phyloP scores from a whole-genome alignment of 1,284 basidiomycete species.

The Golubevia sp. region DNA sequence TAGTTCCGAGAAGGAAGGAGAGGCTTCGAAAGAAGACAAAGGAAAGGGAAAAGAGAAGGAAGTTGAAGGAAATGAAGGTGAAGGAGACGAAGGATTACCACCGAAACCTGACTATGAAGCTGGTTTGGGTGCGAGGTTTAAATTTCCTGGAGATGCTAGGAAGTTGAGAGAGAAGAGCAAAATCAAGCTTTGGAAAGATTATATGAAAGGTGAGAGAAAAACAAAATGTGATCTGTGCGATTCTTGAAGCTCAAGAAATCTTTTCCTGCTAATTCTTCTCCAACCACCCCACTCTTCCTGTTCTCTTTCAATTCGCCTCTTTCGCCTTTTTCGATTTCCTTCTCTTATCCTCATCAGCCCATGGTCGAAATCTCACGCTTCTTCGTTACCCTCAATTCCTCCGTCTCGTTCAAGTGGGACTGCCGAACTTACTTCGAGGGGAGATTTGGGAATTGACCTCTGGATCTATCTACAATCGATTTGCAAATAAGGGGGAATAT shows the following conservation, averaged over 20 bases:
- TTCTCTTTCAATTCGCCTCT: too few relatives aligned
- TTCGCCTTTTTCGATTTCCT: constrained; percentile 1
- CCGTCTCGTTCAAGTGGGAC: constrained; percentile 91
- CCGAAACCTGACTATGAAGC: constrained; percentile 6
- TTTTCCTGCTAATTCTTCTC: background rate
- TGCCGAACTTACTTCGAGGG: constrained; percentile 91
- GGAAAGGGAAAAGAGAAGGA: constrained; percentile 62
- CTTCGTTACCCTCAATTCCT: constrained; percentile 96
- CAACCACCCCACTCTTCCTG: too few relatives aligned
- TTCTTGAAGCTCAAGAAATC: background rate
- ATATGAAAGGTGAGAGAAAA: constrained; percentile 61
- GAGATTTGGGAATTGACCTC: constrained; percentile 99
- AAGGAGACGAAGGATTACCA: background rate
- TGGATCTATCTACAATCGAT: constrained; percentile 86
- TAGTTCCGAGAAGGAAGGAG: background rate
- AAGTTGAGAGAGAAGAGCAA: constrained; percentile 84
- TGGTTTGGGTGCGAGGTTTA: constrained; percentile 54
- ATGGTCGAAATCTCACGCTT: constrained; percentile 87
- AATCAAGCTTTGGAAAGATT: constrained; percentile 93
- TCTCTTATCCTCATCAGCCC: constrained; percentile 65
- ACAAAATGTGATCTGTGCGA: too few relatives aligned
- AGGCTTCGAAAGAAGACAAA: constrained; percentile 43
- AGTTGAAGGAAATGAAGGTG: constrained; percentile 7
- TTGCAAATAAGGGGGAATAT: constrained; percentile 84
- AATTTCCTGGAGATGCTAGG: constrained; percentile 56